A percentile compares a stretch with the other conserved stretches of the same genome.
These are phyloP conservation scores for Erysimum pusillum DNA, from an alignment of 441 rosid genomes.

Conservation along the genomic window DNA sequence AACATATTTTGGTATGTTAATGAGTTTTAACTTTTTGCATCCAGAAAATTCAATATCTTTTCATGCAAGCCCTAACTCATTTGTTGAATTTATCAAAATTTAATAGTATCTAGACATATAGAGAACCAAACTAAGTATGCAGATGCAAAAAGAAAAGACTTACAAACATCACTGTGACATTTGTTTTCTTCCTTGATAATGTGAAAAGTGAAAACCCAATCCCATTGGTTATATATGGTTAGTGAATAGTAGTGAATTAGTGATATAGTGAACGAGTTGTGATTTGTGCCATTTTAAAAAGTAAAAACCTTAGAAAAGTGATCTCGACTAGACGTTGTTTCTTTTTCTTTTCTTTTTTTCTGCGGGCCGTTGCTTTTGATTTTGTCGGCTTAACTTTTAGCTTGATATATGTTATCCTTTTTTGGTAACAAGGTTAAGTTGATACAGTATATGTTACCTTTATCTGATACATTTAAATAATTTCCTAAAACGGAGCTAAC, in stretches of 20 bases:
- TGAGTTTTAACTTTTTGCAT: constrained; percentile 5
- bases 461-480: no score
- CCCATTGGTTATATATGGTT: neutral
- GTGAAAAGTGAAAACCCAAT: neutral
- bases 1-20: neutral
- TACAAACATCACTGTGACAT: neutral
- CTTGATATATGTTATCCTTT: no score
- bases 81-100: neutral
- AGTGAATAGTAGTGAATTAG: neutral
- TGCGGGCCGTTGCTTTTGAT: no score
- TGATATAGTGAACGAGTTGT: neutral
- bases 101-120: neutral
- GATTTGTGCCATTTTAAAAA: neutral
- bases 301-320: neutral
- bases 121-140: neutral
- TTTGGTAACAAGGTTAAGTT: no score
- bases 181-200: neutral
- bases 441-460: no score
- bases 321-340: no score
- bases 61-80: neutral
- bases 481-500: no score
- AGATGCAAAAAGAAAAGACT: neutral
- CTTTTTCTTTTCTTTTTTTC: no score
- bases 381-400: no score
- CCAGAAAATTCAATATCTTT: neutral